Evolutionary conservation across 2,329 filamentous ascomycete genomes (phyloP), one percentile per base, ranked within the genome.

Genomic region (Magnaporthiopsis poae): DNA sequence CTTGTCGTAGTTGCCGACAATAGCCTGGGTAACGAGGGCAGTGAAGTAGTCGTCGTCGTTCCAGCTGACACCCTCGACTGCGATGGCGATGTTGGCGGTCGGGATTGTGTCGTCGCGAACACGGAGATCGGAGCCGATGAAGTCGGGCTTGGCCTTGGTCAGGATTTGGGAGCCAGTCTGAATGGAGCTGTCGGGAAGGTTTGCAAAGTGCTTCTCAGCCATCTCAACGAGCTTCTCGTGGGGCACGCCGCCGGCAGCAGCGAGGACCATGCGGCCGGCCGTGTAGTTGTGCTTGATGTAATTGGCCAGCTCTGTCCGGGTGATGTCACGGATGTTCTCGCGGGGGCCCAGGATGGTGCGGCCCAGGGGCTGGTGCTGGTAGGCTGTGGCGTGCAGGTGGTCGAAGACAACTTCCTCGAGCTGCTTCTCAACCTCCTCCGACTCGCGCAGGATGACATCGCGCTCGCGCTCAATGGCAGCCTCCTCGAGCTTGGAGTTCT

Each of bases 281-380:
- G 93, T 97, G 86, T 99, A 99, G 88, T 99, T 99, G 82, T 87
- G 95, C 86, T 96, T 96, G 86, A 99, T 98, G 84, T 99, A 99
- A 84, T 90, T 90, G 79, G 85, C 83, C 73, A 99, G 86, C 80
- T 99, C 94, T 74, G 91, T 87, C 75, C 92, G 90, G 80, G 90
- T 89, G 81, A 99, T 99, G 80, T 90, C 92, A 79, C 92, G 88
- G 80, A 99, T 99, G 86, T 99, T 99, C 85, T 99, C 88, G 81
- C 92, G 93, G 73, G 95, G 95, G 72, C 95, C 95, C 71, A 99
- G 88, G 79, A 99, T 99, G 73, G 95, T 99, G 78, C 95, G 93
- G 80, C 95, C 95, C 68, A 99, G 88, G 69, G 95, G 90, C 84
- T 99, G 95, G 78, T 89, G 86, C 84, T 97, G 93, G 88, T 91